Evolutionary conservation across 2,329 filamentous ascomycete species (phyloP).

Genomic region (Trichoderma koningiopsis): DNA sequence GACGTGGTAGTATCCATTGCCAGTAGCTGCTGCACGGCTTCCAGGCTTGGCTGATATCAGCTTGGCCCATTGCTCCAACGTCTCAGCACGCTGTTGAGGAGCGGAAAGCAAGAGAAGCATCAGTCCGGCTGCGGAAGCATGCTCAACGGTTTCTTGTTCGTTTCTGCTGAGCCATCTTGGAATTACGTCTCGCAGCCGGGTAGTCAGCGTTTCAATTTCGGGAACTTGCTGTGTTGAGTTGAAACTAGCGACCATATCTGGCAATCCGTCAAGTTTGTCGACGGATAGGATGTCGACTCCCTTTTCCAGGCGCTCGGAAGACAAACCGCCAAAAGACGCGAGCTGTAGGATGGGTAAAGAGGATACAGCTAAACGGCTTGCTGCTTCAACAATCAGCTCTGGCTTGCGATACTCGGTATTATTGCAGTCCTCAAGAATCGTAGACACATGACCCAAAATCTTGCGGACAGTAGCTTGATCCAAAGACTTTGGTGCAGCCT

Average conservation of each 20-base stretch:
- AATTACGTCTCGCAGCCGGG: slow-evolving; percentile 40
- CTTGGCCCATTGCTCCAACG: slow-evolving; percentile 52
- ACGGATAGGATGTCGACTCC: slow-evolving; percentile 35
- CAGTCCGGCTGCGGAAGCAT: slow-evolving; percentile 54
- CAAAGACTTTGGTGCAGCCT: not conserved
- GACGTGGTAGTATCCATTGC: slow-evolving; percentile 56
- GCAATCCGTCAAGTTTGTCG: slow-evolving; percentile 29
- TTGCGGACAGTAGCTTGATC: slow-evolving; percentile 34
- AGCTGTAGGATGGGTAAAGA: slow-evolving; percentile 51
- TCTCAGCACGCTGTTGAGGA: slow-evolving; percentile 39
- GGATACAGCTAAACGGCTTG: slow-evolving; percentile 60
- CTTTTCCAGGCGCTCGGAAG: slow-evolving; percentile 25
- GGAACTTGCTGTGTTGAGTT: slow-evolving; percentile 17
- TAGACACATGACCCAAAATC: slow-evolving; percentile 34
- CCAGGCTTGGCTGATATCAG: slow-evolving; percentile 42
- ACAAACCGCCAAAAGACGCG: slow-evolving; percentile 30
- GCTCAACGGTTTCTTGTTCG: slow-evolving; percentile 53
- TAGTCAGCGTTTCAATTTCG: slow-evolving; percentile 31
- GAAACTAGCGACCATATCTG: slow-evolving; percentile 31
- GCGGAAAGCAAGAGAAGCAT: slow-evolving; percentile 51
- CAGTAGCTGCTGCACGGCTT: slow-evolving; percentile 42
- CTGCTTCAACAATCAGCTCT: slow-evolving; percentile 65
- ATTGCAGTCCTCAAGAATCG: slow-evolving; percentile 47
- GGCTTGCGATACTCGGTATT: slow-evolving; percentile 57
- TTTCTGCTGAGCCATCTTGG: slow-evolving; percentile 52